Conservation (phyloP, 805 yeast genomes). For the Barnettozyma wickerhamii region DNA sequence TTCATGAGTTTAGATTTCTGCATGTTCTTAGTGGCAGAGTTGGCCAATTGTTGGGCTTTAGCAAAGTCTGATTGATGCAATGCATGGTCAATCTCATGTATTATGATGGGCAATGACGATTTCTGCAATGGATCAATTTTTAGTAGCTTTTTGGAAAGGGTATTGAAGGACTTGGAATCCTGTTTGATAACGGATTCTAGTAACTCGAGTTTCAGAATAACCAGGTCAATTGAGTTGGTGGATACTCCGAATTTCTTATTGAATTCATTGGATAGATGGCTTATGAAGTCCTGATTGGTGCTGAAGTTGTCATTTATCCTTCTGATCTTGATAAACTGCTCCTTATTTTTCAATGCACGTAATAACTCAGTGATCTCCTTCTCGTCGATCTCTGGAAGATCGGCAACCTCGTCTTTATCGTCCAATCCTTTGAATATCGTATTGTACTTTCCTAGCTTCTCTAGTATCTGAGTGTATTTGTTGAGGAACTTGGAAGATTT, state of each 20-base stretch:
- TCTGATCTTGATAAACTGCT: slow-evolving; percentile 19
- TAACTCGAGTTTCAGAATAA: slow-evolving; percentile 36
- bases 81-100: slow-evolving; percentile 32
- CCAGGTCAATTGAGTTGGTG: slow-evolving; percentile 22
- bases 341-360: slow-evolving; percentile 14
- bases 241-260: slow-evolving; percentile 15
- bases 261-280: slow-evolving; percentile 15
- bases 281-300: slow-evolving; percentile 20
- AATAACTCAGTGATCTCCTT: slow-evolving; percentile 32
- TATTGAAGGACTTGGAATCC: slow-evolving; percentile 24
- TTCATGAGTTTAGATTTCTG: slow-evolving; percentile 30
- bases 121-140: slow-evolving; percentile 15
- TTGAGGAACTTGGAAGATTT: slow-evolving; percentile 48
- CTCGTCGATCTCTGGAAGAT: slow-evolving; percentile 41
- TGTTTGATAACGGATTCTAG: slow-evolving; percentile 34
- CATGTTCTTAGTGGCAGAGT: slow-evolving; percentile 35
- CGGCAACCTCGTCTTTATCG: slow-evolving; percentile 33
- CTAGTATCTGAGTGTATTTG: slow-evolving; percentile 32
- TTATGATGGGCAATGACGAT: slow-evolving; percentile 36
- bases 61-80: slow-evolving; percentile 30
- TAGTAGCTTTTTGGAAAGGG: slow-evolving; percentile 25
- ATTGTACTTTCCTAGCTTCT: slow-evolving; percentile 36
- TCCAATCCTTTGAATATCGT: slow-evolving; percentile 41
- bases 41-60: slow-evolving; percentile 37
- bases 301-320: slow-evolving; percentile 18